Evolutionary conservation across 2,329 filamentous ascomycete species (phyloP).

Genomic region (Cyclaneusma minus): DNA sequence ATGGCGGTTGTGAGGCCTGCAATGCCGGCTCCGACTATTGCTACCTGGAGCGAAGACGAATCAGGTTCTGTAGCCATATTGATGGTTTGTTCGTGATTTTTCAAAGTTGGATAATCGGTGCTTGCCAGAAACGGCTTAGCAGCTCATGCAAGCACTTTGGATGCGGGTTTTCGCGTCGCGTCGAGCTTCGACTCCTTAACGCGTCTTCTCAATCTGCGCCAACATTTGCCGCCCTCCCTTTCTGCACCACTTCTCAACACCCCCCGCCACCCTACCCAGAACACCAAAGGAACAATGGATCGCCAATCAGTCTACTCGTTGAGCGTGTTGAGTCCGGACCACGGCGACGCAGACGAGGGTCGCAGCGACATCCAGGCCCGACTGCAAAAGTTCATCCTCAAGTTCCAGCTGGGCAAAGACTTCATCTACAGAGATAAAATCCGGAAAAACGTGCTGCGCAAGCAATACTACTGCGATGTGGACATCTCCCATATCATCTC

Average conservation of each 20-base stretch:
- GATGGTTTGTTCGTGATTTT: no score
- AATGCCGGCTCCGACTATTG: slow-evolving; percentile 22
- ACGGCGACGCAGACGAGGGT: slow-evolving; percentile 43
- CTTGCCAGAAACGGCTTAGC: no score
- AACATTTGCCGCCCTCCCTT: no score
- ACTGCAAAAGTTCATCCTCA: slow-evolving; percentile 80
- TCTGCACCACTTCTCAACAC: no score
- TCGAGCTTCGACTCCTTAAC: no score
- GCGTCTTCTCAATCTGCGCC: no score
- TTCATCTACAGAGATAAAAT: slow-evolving; percentile 97
- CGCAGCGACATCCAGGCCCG: slow-evolving; percentile 60
- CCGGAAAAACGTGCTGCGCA: slow-evolving; percentile 82
- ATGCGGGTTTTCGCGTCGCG: no score
- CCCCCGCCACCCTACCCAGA: no score
- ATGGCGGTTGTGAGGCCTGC: slow-evolving; percentile 23
- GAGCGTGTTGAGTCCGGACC: slow-evolving; percentile 59
- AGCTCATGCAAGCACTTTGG: no score
- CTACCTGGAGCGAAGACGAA: slow-evolving; percentile 10
- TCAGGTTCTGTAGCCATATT: no score
- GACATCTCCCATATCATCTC: slow-evolving; percentile 92
- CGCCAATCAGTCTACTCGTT: slow-evolving; percentile 74
- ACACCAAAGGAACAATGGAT: no score
- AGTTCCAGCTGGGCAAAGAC: slow-evolving; percentile 84
- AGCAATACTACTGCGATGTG: slow-evolving; percentile 91
- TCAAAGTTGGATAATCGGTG: no score